Evolutionary conservation across 257 asterid genomes (phyloP).

Genomic region (Nicotiana tomentosiformis): DNA sequence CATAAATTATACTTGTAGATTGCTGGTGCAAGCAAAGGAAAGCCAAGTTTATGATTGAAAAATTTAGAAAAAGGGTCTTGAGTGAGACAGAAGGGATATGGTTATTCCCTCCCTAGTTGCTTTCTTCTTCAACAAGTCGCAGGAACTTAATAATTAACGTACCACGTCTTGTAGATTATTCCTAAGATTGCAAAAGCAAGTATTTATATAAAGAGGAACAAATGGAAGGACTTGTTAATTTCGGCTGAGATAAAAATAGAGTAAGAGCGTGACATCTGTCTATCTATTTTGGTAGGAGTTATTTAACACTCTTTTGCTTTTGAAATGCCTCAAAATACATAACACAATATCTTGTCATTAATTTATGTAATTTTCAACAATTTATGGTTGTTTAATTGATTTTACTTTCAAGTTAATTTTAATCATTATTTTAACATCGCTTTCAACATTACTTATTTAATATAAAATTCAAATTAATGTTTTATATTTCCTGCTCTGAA

Average conservation of each 20-base stretch:
- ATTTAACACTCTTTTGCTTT: no score
- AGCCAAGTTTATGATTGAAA: background rate
- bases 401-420: no score
- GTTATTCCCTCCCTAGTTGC: background rate
- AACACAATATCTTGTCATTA: no score
- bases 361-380: no score
- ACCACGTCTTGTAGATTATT: background rate
- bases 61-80: background rate
- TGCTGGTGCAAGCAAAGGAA: background rate
- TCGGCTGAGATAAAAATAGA: background rate
- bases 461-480: no score
- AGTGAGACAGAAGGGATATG: conserved; percentile 7
- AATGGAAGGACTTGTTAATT: background rate
- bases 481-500: no score
- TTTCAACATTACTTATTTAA: no score
- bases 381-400: no score
- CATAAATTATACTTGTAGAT: background rate
- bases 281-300: background rate
- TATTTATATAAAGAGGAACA: background rate
- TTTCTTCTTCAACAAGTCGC: background rate
- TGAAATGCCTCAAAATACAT: no score
- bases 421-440: no score
- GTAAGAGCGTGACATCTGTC: background rate
- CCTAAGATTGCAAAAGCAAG: background rate
- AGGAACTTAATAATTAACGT: background rate